These are phyloP conservation scores for Pseudopediastrum boryanum DNA, from an alignment of 139 green algal species.

Conservation along the genomic window DNA sequence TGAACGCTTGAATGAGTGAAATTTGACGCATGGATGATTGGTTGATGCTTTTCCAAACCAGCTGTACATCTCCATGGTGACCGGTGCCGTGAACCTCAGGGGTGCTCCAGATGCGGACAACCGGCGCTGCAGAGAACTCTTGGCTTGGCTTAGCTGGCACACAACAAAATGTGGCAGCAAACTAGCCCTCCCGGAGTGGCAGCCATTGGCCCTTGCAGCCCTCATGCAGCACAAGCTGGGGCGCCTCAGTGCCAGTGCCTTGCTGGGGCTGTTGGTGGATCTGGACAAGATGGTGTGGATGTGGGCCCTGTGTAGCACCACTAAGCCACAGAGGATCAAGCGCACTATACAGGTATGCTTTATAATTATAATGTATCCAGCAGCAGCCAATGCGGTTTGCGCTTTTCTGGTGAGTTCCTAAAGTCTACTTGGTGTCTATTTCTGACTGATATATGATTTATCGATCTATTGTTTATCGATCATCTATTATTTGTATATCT, in stretches of 20 bases:
- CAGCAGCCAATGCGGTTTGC: too few species aligned
- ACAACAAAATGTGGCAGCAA: too few species aligned
- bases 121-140: background rate
- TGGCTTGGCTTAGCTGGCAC: too few species aligned
- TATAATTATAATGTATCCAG: too few species aligned
- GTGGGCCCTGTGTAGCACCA: background rate
- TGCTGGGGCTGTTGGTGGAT: slow-evolving; percentile 1
- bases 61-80: too few species aligned
- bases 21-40: background rate
- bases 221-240: background rate
- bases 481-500: too few species aligned
- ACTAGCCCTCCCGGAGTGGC: background rate
- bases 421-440: too few species aligned
- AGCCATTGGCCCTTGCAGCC: background rate
- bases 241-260: background rate
- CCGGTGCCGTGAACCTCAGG: background rate
- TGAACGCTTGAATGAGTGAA: background rate
- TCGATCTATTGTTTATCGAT: too few species aligned
- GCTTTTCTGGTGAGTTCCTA: too few species aligned
- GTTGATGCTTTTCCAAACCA: background rate
- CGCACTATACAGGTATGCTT: background rate
- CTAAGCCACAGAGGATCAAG: background rate
- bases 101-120: background rate
- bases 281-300: background rate
- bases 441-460: too few species aligned